phyloP scores from a whole-genome alignment of 2,329 filamentous ascomycete genomes.

The Cytospora mali region DNA sequence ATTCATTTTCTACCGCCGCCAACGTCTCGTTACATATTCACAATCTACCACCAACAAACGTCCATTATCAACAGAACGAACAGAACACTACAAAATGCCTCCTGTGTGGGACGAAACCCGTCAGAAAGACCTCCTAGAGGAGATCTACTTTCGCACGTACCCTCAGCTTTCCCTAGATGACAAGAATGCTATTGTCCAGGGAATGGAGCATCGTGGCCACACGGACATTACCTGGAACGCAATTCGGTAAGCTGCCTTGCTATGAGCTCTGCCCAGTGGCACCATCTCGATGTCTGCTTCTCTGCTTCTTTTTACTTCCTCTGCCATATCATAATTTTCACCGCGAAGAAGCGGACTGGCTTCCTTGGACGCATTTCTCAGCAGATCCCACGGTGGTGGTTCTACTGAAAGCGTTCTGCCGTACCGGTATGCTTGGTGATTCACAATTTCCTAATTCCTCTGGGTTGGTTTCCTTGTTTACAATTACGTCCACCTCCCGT shows the following conservation, averaged over 20 bases:
- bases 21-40: neutral
- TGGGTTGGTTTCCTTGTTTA: neutral
- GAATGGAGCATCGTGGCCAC: constrained; percentile 33
- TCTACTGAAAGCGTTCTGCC: neutral
- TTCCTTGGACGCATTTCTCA: too few species aligned
- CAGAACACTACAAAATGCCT: neutral
- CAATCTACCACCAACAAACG: neutral
- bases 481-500: neutral
- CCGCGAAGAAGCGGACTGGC: neutral
- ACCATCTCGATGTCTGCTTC: constrained; percentile 1
- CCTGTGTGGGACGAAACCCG: constrained; percentile 2
- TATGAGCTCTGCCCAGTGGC: constrained; percentile 1
- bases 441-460: too few species aligned
- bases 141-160: constrained; percentile 30
- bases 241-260: constrained; percentile 29
- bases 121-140: constrained; percentile 31
- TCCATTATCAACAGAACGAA: neutral
- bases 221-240: constrained; percentile 30
- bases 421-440: neutral
- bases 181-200: constrained; percentile 30
- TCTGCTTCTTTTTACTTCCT: neutral
- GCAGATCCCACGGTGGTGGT: too few species aligned
- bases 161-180: constrained; percentile 29
- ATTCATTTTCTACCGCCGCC: neutral
- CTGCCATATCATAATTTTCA: neutral